Evolutionary conservation across 106 monocot species (phyloP), one percentile per base, ranked within the genome.

Genomic region (Apostasia ramifera): DNA sequence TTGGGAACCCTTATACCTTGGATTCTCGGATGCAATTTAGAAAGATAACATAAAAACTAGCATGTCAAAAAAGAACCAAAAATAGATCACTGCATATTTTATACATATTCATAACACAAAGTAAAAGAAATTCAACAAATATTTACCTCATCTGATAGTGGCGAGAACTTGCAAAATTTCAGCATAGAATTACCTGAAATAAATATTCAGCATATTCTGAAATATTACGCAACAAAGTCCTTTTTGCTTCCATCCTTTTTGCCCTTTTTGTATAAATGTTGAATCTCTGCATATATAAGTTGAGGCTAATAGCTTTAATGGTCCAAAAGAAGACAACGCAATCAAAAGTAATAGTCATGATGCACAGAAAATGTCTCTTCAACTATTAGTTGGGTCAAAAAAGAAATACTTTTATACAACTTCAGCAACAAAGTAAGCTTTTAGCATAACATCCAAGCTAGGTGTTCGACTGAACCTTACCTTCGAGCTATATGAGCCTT

Each of bases 121-220:
- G 3, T 2, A 43, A 64, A 39, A 6, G 10, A 66, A 13, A 1
- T 3, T 49, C 14, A n/a, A 3, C 48, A 40, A 43, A 59, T 2
- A 15, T 13, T 37, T 9, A 45, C 26, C 26, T 26, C 26, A 26
- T 26, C 26, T 26, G 26, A 26, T 26, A 26, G 26, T 26, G 26
- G 26, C 26, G 26, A 26, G 26, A 26, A 26, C 26, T 26, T 26
- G 26, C 26, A 26, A 10, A 12, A 61, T 12, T 47, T 43, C 9
- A 6, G 12, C 38, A 8, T 8, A 63, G 37, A 55, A 14, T 49
- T 53, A 86, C 86, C 86, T 83, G 77, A 71, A 86, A 86, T 40
- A 86, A 71, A 12, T 80, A 73, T 57, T 86, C 83, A 3, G 86
- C 86, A 74, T 83, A 86, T 2, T 82, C 76, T 5, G 73, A 77